Conservation (phyloP, 2,329 filamentous ascomycete genomes). For the Neonectria hederae region DNA sequence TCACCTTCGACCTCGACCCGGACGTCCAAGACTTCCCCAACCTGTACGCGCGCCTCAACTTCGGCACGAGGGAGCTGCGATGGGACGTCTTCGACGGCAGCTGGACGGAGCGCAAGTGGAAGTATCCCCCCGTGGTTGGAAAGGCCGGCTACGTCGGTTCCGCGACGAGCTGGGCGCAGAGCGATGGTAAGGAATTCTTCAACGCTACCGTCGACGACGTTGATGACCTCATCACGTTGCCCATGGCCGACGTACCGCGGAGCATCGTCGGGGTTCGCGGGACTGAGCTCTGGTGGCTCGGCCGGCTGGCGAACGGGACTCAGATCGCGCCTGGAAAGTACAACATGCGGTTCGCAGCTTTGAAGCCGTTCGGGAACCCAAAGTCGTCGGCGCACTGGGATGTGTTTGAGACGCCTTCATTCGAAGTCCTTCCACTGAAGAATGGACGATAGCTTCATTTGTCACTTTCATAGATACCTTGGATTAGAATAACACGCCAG, state of each 20-base stretch:
- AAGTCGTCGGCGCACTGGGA: slow-evolving; percentile 5
- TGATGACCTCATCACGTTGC: slow-evolving; percentile 3
- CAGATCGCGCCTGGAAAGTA: slow-evolving; percentile 23
- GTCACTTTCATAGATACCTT: no score
- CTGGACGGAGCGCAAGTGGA: slow-evolving; percentile 20
- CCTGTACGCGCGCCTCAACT: slow-evolving; percentile 32
- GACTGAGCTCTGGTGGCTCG: slow-evolving; percentile 30
- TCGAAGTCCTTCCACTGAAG: not conserved
- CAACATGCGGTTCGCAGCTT: slow-evolving; percentile 22
- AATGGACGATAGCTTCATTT: not conserved
- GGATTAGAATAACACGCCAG: no score
- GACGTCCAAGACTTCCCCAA: slow-evolving; percentile 31
- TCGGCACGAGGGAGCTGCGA: slow-evolving; percentile 36
- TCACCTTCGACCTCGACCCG: slow-evolving; percentile 28
- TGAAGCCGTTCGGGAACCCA: slow-evolving; percentile 23
- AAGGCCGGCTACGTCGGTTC: slow-evolving; percentile 20
- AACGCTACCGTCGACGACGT: not conserved
- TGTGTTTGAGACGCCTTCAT: not conserved
- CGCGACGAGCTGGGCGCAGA: slow-evolving; percentile 7
- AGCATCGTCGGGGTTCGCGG: slow-evolving; percentile 9
- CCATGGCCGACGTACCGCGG: slow-evolving; percentile 1
- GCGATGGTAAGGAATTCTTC: not conserved
- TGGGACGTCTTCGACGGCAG: slow-evolving; percentile 29
- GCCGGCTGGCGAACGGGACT: slow-evolving; percentile 18
- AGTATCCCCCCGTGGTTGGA: slow-evolving; percentile 12